Base-by-base conservation (phyloP, 371 early-diverging fungal genomes). In the Mucor racemosus region DNA sequence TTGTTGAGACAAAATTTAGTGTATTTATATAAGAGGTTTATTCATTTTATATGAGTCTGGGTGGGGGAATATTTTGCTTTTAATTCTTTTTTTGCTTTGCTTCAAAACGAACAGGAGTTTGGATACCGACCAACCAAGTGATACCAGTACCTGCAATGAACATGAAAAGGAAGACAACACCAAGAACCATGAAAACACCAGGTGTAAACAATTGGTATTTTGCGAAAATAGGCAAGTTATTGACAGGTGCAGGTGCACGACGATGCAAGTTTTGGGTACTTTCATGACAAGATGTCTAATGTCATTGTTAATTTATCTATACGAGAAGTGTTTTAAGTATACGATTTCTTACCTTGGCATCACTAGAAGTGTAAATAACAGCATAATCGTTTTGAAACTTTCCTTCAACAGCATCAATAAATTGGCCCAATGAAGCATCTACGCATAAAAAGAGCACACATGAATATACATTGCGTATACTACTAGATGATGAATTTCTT, bases 201-300 rank as follows among this genome's bases (percentile, higher is more conserved):
- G 84, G 76, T 11, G 78, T 75, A 48, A 84, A 84, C 26, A 84
- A 66, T 64, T 81, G 81, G 50, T 84, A 84, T 54, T 80, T 84
- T 9, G 66, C 79, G 69, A 84, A 84, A 33, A 84, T 77, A n/a
- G 84, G 76, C 42, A 68, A 57, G 10, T 72, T 71, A 11, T 54
- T 57, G 17, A 34, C 14, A 21, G 46, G 60, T 31, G 54, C 15
- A 50, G 79, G 79, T 17, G 74, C 77, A 60, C 79, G 77, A 41
- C 79, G 78, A 26, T 63, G 57, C 36, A 71, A 71, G 1, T 26
- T 40, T 19, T 73, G 65, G 13, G 10, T 44, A 57, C 54, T 10
- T 26, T 21, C 50, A 21, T 50, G 19, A 11, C 13, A 0, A 21
- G 61, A 36, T 50, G 50, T 50, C 50, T 59, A 33, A 59, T 50